phyloP scores from a whole-genome alignment of 371 early-diverging fungal genomes.

The Lichtheimia ornata region DNA sequence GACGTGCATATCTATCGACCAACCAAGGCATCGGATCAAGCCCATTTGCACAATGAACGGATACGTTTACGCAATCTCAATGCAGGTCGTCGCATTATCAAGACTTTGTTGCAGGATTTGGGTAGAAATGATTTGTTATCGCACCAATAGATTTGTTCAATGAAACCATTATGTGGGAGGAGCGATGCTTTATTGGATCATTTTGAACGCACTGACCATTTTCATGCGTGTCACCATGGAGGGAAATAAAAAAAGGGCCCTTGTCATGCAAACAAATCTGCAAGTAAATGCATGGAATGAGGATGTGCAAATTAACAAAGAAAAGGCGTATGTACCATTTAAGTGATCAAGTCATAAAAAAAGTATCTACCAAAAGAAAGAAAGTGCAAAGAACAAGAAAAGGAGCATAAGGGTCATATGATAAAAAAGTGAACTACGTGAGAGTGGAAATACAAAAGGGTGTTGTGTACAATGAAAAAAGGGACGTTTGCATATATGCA shows the following conservation, averaged over 20 bases:
- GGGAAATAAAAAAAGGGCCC: too few species aligned
- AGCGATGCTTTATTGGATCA: too few species aligned
- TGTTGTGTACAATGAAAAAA: too few species aligned
- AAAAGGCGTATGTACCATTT: background rate
- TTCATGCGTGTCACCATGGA: too few species aligned
- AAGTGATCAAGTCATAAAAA: conserved; percentile 2
- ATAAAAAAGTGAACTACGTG: background rate
- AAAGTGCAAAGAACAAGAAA: background rate
- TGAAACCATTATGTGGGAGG: too few species aligned
- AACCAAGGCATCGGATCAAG: conserved; percentile 71
- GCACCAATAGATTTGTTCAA: too few species aligned
- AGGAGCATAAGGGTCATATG: background rate
- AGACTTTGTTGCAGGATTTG: conserved; percentile 28
- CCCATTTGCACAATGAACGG: conserved; percentile 80
- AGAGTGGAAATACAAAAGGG: too few species aligned
- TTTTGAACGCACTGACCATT: too few species aligned
- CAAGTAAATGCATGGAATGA: too few species aligned
- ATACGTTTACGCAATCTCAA: conserved; percentile 71
- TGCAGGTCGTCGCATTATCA: conserved; percentile 70
- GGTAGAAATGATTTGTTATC: background rate
- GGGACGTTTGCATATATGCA: too few species aligned
- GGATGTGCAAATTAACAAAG: too few species aligned
- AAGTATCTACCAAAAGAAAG: background rate
- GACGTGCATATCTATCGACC: background rate
- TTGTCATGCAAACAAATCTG: too few species aligned